A percentile compares a stretch with the other conserved stretches of the same genome.
phyloP scores from a whole-genome alignment of 2,329 filamentous ascomycete genomes.

The Beauveria varroae region DNA sequence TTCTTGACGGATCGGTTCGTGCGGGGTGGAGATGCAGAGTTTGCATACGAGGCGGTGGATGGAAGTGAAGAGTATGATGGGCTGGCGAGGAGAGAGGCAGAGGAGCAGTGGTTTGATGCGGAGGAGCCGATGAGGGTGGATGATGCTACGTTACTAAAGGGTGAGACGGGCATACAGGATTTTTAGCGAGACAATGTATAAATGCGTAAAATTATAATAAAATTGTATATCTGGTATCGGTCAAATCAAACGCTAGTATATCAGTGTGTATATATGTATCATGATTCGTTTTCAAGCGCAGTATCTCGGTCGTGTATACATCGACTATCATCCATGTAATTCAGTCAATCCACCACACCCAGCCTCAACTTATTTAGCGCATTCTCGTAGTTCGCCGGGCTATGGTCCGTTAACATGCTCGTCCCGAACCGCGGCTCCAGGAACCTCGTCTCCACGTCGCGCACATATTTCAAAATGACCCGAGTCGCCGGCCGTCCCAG shows the following conservation, averaged over 20 bases:
- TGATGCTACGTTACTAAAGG: conserved; percentile 26
- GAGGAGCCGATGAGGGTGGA: conserved; percentile 57
- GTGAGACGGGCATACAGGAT: conserved; percentile 67
- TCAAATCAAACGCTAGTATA: not conserved
- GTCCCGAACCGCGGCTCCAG: conserved; percentile 63
- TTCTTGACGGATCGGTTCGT: conserved; percentile 71
- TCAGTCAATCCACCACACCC: conserved; percentile 33
- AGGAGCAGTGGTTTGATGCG: conserved; percentile 74
- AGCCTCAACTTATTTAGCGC: conserved; percentile 53
- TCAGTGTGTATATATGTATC: conserved; percentile 3
- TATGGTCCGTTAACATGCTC: conserved; percentile 70
- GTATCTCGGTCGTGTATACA: too few relatives aligned
- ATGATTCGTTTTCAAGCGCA: conserved; percentile 8
- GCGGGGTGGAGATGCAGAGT: conserved; percentile 65
- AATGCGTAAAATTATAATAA: not conserved
- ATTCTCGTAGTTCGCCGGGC: conserved; percentile 65
- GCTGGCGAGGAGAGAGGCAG: conserved; percentile 48
- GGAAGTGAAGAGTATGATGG: conserved; percentile 63
- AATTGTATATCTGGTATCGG: not conserved
- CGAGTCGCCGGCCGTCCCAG: conserved; percentile 60
- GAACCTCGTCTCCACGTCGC: conserved; percentile 63
- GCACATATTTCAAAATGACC: conserved; percentile 62
- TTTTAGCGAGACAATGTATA: conserved; percentile 38
- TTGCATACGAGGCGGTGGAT: conserved; percentile 69
- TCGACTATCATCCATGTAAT: not conserved